A percentile compares a stretch with the other conserved stretches of the same genome.
These are phyloP conservation scores for Hirschfeldia incana DNA, from an alignment of 345 rosid genomes.

Conservation along the genomic window DNA sequence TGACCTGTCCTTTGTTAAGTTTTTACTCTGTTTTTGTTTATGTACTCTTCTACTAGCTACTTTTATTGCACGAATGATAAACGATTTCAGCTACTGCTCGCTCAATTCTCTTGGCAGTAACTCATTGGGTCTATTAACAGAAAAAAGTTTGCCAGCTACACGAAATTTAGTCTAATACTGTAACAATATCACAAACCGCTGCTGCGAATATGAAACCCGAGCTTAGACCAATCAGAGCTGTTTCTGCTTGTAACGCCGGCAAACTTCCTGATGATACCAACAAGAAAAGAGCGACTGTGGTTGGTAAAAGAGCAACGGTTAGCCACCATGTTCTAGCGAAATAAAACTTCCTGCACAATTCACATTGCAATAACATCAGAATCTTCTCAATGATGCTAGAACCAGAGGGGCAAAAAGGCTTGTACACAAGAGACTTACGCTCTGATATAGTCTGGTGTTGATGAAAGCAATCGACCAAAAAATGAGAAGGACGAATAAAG, in stretches of 20 bases:
- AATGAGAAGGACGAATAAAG: slow-evolving; percentile 91
- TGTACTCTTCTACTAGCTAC: no score
- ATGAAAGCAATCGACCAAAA: slow-evolving; percentile 89
- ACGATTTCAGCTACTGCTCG: no score
- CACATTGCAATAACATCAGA: not conserved
- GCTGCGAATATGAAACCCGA: slow-evolving; percentile 96
- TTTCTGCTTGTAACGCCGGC: slow-evolving; percentile 54
- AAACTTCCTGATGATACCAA: slow-evolving; percentile 52
- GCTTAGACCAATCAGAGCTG: slow-evolving; percentile 76
- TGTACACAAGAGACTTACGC: slow-evolving; percentile 53
- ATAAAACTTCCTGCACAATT: slow-evolving; percentile 68
- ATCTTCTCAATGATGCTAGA: not conserved
- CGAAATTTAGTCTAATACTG: no score
- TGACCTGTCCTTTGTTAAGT: no score
- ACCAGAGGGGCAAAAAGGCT: not conserved
- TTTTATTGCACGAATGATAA: no score
- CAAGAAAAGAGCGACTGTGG: slow-evolving; percentile 75
- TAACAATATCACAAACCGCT: no score
- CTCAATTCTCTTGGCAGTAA: no score
- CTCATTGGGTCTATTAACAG: no score
- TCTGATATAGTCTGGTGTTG: slow-evolving; percentile 84
- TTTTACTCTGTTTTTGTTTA: no score
- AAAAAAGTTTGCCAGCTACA: no score
- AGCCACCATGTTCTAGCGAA: slow-evolving; percentile 96
- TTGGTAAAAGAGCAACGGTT: slow-evolving; percentile 72